Evolutionary conservation across 129 eudicot genomes (phyloP), one percentile per base, ranked within the genome.

Genomic region (Apium graveolens): DNA sequence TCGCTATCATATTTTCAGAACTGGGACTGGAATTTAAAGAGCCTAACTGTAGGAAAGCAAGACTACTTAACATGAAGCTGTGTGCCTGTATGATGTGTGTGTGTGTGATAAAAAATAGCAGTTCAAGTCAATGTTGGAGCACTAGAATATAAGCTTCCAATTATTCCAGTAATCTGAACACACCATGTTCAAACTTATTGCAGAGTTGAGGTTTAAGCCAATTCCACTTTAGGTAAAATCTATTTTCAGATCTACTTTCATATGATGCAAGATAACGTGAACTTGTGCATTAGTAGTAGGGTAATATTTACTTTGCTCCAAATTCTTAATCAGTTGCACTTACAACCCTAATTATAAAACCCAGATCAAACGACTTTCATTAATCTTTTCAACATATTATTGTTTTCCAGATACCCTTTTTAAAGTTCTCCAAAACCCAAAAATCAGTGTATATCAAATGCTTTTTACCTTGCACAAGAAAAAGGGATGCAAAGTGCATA

Each of bases 341-440:
- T 18, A 49, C 27, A 53, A 53, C 0, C 27, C 11, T 27, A 6
- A 21, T 0, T n/a, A 20, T 49, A 9, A 0, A 7, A 18, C n/a
- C 57, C n/a, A 49, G 57, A 49, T 49, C 24, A 81, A 78, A 71
- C 87, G 84, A 91, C 84, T 79, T 81, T 85, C 76, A 60, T 82
- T 88, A 81, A 21, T 72, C 35, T 82, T 86, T 79, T 91, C 78
- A 78, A 39, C 75, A 88, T 88, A 79, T 13, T 11, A 3, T 38
- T 86, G 10, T 70, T 93, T 65, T 74, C n/a, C 57, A 79, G 80
- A 78, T 16, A 51, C 90, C 85, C 85, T 75, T 78, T 76, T 77
- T 83, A 37, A 46, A 38, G 73, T 35, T 81, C 85, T 82, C 31
- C 94, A 77, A 85, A 70, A 72, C 86, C 86, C 88, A 80, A 18